Percentiles rank a stretch among this genome's conserved stretches.
These are phyloP conservation scores for Zancudomyces culisetae DNA, from an alignment of 371 early-diverging fungal genomes.

Conservation along the genomic window DNA sequence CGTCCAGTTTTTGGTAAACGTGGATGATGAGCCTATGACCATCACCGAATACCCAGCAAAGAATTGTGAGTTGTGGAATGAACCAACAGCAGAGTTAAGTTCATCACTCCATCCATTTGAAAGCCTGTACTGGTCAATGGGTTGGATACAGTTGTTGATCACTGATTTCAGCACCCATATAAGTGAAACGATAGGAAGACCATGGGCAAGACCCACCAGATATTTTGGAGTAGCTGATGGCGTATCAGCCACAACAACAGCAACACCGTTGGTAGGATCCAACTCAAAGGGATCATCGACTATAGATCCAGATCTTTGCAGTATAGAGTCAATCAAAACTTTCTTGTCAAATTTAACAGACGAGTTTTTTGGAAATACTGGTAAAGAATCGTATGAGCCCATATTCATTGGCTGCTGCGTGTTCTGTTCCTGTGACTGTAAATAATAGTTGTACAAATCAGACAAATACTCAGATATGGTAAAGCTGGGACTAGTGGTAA, in stretches of 20 bases:
- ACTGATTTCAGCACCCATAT: conserved; percentile 3
- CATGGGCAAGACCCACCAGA: conserved; percentile 3
- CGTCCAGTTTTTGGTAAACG: not conserved
- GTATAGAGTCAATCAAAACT: not conserved
- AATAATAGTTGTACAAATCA: not conserved
- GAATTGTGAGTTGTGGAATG: not conserved
- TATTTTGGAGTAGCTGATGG: conserved; percentile 4
- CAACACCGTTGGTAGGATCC: not conserved
- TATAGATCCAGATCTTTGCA: not conserved
- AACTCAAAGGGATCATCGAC: not conserved
- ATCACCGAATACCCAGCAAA: not conserved
- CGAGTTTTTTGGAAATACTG: not conserved
- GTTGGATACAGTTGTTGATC: not conserved
- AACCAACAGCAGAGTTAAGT: not conserved
- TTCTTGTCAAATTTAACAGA: not conserved
- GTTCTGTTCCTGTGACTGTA: not conserved
- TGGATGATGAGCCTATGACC: not conserved
- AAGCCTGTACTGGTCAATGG: not conserved
- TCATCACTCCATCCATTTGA: conserved; percentile 5
- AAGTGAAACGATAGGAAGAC: not conserved
- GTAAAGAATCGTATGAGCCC: not conserved
- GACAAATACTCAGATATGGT: not conserved
- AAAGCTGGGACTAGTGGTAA: not conserved
- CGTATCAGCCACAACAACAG: conserved; percentile 2
- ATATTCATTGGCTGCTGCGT: not conserved